Percentiles rank a stretch among this genome's conserved stretches.
phyloP scores from a whole-genome alignment of 768 basidiomycete species.

The Tylopilus vinaceipallidus region DNA sequence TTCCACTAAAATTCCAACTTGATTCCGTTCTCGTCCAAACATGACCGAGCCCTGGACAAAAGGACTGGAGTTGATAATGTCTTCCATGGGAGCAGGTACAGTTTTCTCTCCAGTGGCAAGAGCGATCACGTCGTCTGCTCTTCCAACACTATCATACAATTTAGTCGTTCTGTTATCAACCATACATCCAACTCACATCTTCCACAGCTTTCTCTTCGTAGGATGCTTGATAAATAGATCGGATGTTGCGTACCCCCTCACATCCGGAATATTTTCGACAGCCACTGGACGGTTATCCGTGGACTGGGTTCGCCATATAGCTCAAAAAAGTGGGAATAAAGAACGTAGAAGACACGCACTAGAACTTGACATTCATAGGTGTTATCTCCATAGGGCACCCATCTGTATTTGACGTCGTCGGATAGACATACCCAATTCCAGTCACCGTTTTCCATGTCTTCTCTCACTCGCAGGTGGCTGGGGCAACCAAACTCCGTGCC shows the following conservation, averaged over 20 bases:
- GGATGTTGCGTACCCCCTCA: slow-evolving; percentile 36
- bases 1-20: slow-evolving; percentile 32
- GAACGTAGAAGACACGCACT: slow-evolving; percentile 18
- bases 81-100: neutral
- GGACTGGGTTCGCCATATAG: neutral
- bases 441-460: slow-evolving; percentile 14
- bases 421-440: slow-evolving; percentile 14
- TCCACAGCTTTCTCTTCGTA: slow-evolving; percentile 41
- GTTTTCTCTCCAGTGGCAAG: slow-evolving; percentile 35
- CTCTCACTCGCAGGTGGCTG: neutral
- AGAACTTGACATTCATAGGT: slow-evolving; percentile 37
- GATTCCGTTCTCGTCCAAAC: slow-evolving; percentile 33
- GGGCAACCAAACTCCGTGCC: slow-evolving; percentile 21
- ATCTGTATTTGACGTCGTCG: slow-evolving; percentile 23
- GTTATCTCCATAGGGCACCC: slow-evolving; percentile 31
- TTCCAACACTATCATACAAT: slow-evolving; percentile 32
- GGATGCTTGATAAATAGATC: slow-evolving; percentile 48
- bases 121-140: slow-evolving; percentile 35
- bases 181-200: slow-evolving; percentile 30
- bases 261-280: slow-evolving; percentile 35
- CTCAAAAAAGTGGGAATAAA: neutral
- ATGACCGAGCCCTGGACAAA: slow-evolving; percentile 25
- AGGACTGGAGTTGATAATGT: slow-evolving; percentile 17
- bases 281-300: neutral
- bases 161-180: neutral